A percentile compares a stretch with the other conserved stretches of the same genome.
Conservation (phyloP, 1,139 yeast species). For the Debaryomycetaceae sp. region DNA sequence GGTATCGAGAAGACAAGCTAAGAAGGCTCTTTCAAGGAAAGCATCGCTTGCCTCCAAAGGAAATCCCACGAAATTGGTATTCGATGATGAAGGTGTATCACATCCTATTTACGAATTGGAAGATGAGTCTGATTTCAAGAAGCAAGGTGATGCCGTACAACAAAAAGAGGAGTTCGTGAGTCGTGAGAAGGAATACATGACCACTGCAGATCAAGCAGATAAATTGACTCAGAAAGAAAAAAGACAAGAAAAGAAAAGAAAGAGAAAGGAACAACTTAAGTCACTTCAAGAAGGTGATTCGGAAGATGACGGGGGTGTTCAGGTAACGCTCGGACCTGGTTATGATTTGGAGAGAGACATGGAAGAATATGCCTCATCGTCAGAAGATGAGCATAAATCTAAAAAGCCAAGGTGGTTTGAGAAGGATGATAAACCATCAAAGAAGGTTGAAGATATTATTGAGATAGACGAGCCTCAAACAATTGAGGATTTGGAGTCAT, state of each 20-base stretch:
- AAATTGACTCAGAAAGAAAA: conserved; percentile 79
- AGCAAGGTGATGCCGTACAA: conserved; percentile 66
- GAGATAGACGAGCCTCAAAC: conserved; percentile 89
- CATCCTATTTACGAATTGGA: conserved; percentile 90
- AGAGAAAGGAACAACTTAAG: conserved; percentile 76
- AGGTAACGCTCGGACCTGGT: conserved; percentile 19
- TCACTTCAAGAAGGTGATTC: conserved; percentile 39
- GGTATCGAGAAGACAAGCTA: conserved; percentile 82
- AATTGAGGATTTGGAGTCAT: conserved; percentile 88
- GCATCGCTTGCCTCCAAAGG: conserved; percentile 63
- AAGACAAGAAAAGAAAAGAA: conserved; percentile 84
- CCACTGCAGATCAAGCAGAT: conserved; percentile 69
- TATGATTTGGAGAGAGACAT: conserved; percentile 50
- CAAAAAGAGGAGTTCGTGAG: conserved; percentile 68
- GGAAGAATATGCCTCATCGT: conserved; percentile 29
- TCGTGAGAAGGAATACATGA: conserved; percentile 69
- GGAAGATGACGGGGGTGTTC: conserved; percentile 26
- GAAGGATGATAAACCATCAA: conserved; percentile 13
- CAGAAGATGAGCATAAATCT: conserved; percentile 41
- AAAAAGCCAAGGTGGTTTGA: conserved; percentile 67
- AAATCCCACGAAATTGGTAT: conserved; percentile 72
- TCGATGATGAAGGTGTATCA: conserved; percentile 92
- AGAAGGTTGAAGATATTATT: conserved; percentile 38
- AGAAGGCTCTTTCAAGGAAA: conserved; percentile 85
- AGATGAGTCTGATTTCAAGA: conserved; percentile 81